Base-by-base conservation (phyloP, 768 basidiomycete species). In the Hygrophoropsis aurantiaca region DNA sequence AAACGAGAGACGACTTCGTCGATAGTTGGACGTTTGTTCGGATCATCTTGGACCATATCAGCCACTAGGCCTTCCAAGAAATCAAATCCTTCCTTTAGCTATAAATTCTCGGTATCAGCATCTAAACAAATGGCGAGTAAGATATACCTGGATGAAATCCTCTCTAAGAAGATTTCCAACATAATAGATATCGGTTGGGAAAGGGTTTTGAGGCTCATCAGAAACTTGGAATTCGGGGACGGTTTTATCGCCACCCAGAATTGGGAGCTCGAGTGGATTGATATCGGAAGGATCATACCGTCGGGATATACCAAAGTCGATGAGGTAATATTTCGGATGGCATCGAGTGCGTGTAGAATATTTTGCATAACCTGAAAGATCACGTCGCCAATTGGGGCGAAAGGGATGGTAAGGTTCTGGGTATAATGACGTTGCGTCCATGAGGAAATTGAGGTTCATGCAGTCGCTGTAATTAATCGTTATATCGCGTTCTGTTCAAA, bases 141-240 rank as follows among this genome's bases (percentile, higher is more conserved):
- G 7, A 24, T 43, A n/a, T 41, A 74, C 72, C 47, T 58, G 36
- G 0, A 67, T n/a, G 41, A 74, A 69, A n/a, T 68, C 55, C 40
- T 16, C 46, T 11, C 49, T 55, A 8, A 74, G 60, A 7, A 67
- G 18, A 37, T 75, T 76, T 0, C 74, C 74, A 0, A 77, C 49
- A 24, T 69, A 69, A 48, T 74, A 78, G 3, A 78, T 58, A 26
- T 79, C 77, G 0, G 67, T 69, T 0, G 67, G 57, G 36, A 78
- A 79, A 0, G 74, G 71, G 49, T 78, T 53, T 9, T 61, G 56
- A 0, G 58, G 64, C 1, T 49, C 27, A 0, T 49, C 25, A 5
- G 45, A 54, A 11, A 56, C 56, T 20, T 64, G 56, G 34, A 66
- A 68, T 39, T 76, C 74, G 1, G 75, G 75, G 0, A 66, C 68